These are phyloP conservation scores for Meyerozyma carpophila DNA, from an alignment of 1,139 yeast species.

Conservation along the genomic window DNA sequence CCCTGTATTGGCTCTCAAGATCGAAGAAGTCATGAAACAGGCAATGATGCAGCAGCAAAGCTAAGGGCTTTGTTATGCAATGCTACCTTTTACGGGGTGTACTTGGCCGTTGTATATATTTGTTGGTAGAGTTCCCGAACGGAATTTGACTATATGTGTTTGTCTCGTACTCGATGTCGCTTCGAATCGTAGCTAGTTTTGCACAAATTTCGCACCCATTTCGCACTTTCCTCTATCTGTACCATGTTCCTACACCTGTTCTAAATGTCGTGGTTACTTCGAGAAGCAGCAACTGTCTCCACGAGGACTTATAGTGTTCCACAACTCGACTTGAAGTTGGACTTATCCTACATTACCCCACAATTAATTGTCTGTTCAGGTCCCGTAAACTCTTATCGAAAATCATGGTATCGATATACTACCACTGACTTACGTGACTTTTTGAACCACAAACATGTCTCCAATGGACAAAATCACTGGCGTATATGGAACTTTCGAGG, in stretches of 20 bases:
- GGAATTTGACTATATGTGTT: neutral
- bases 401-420: constrained; percentile 51
- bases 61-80: neutral
- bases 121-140: neutral
- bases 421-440: constrained; percentile 46
- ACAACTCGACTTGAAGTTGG: constrained; percentile 31
- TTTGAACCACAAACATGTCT: constrained; percentile 43
- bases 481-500: constrained; percentile 67
- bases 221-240: neutral
- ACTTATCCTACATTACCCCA: constrained; percentile 60
- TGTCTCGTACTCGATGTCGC: neutral
- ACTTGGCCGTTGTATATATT: neutral
- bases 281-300: constrained; percentile 6
- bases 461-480: constrained; percentile 42
- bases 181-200: neutral
- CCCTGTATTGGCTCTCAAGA: constrained; percentile 48
- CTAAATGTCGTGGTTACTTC: neutral
- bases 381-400: constrained; percentile 48
- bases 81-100: neutral
- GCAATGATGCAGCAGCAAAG: constrained; percentile 1
- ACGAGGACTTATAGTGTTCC: constrained; percentile 18
- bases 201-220: neutral
- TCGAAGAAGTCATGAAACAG: constrained; percentile 40
- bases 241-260: neutral
- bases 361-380: constrained; percentile 67